These are phyloP conservation scores for Amaranthus hypochondriacus DNA, from an alignment of 148 eudicot genomes.

Conservation along the genomic window DNA sequence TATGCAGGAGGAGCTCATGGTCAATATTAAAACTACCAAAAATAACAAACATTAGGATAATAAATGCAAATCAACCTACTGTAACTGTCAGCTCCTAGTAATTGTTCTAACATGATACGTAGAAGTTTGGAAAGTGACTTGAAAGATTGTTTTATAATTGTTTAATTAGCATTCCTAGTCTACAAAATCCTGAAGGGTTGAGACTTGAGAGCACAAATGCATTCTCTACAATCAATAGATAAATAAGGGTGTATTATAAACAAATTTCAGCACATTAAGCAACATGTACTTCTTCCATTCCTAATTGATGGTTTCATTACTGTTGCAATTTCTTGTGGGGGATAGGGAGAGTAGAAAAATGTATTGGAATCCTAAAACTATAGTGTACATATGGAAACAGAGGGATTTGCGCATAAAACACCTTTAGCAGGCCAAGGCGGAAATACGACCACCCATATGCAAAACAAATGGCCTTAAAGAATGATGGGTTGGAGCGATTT, in stretches of 20 bases:
- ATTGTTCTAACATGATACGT: neutral
- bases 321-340: no score
- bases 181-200: neutral
- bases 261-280: neutral
- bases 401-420: constrained; percentile 17
- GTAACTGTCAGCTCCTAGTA: neutral
- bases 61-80: neutral
- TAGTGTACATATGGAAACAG: no score
- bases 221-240: neutral
- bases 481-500: constrained; percentile 52
- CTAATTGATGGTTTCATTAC: no score
- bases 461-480: constrained; percentile 61
- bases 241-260: constrained; percentile 1
- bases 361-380: no score
- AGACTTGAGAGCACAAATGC: neutral
- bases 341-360: no score
- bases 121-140: neutral
- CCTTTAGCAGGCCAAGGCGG: constrained; percentile 82
- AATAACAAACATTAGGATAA: neutral
- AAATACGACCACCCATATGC: constrained; percentile 90
- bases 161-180: no score
- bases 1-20: neutral
- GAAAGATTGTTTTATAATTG: no score
- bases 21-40: neutral
- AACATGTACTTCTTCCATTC: neutral